phyloP scores from a whole-genome alignment of 164 flowering plant genomes.

The Annona squamosa region DNA sequence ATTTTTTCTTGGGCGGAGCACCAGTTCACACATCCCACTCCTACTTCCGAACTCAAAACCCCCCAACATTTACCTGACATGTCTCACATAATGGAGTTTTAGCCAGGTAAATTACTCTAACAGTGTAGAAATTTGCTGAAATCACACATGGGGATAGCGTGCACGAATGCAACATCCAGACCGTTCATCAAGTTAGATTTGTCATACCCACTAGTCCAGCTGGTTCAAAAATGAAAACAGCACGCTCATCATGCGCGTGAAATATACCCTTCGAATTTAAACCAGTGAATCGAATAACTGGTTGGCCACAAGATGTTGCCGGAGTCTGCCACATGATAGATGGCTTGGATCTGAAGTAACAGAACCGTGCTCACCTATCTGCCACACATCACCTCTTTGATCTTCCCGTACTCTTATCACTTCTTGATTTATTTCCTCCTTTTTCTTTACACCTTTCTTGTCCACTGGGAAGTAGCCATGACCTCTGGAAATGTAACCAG shows the following conservation, averaged over 20 bases:
- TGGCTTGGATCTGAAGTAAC: neutral
- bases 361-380: neutral
- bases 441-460: too few species aligned
- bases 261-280: neutral
- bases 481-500: neutral
- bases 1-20: neutral
- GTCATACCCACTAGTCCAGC: neutral
- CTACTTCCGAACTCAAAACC: neutral
- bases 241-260: neutral
- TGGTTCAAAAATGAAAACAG: neutral
- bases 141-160: too few species aligned
- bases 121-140: too few species aligned
- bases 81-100: neutral
- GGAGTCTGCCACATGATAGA: neutral
- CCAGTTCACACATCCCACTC: neutral
- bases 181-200: neutral
- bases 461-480: too few species aligned
- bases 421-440: too few species aligned
- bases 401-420: neutral
- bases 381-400: neutral
- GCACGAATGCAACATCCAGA: neutral
- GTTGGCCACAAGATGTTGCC: neutral
- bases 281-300: neutral
- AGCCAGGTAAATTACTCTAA: neutral
- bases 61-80: neutral